Percentiles rank a stretch among this genome's conserved stretches.
phyloP scores from a whole-genome alignment of 257 asterid genomes.

The Solanum medicagineum region DNA sequence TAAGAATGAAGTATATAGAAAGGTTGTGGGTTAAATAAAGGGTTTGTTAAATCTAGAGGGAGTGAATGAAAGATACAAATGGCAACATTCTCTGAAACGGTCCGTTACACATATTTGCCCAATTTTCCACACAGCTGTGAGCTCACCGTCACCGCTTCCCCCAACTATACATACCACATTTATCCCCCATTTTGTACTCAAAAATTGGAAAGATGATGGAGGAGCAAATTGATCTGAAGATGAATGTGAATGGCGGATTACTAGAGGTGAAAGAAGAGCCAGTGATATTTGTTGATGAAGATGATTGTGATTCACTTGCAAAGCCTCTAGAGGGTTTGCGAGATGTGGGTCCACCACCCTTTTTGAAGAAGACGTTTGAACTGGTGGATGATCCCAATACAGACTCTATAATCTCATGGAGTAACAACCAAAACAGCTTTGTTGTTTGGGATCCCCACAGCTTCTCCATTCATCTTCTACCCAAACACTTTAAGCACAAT shows the following conservation, averaged over 20 bases:
- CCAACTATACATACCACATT: not conserved
- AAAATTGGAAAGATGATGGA: not conserved
- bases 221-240: not conserved
- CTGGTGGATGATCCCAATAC: slow-evolving; percentile 81
- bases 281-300: slow-evolving; percentile 20
- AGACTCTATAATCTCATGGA: slow-evolving; percentile 70
- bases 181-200: not conserved
- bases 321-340: slow-evolving; percentile 46
- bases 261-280: slow-evolving; percentile 54
- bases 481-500: slow-evolving; percentile 77
- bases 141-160: slow-evolving; percentile 17
- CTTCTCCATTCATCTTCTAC: slow-evolving; percentile 62
- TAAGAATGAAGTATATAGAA: not conserved
- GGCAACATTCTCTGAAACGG: slow-evolving; percentile 8
- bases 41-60: slow-evolving; percentile 6
- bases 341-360: slow-evolving; percentile 70
- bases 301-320: slow-evolving; percentile 6
- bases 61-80: slow-evolving; percentile 13
- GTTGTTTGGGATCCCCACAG: slow-evolving; percentile 78
- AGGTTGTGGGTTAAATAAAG: slow-evolving; percentile 5
- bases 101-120: slow-evolving; percentile 12
- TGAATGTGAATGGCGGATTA: not conserved
- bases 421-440: slow-evolving; percentile 30
- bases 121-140: not conserved
- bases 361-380: slow-evolving; percentile 77